Conservation (phyloP, 2,329 filamentous ascomycete species). For the Alternaria angustiovoidea region DNA sequence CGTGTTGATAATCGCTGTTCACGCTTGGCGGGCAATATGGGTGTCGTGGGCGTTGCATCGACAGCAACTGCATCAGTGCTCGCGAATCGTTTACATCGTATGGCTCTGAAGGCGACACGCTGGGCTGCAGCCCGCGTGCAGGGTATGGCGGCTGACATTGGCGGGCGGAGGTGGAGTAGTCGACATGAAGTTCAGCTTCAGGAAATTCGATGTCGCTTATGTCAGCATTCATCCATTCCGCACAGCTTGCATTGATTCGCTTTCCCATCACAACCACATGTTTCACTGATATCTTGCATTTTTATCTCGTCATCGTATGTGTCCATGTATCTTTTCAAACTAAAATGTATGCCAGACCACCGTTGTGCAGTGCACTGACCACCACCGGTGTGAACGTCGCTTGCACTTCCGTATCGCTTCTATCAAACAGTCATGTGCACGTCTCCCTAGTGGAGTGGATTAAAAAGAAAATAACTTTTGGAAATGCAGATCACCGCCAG, state of each 20-base stretch:
- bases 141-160: constrained; percentile 67
- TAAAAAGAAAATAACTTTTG: constrained; percentile 31
- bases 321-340: not conserved
- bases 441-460: constrained; percentile 6
- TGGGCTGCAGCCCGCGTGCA: constrained; percentile 64
- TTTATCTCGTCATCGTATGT: not conserved
- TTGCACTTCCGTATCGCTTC: not conserved
- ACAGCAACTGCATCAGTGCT: constrained; percentile 29
- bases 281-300: not conserved
- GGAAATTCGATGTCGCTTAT: constrained; percentile 38
- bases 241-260: not conserved
- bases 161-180: constrained; percentile 21
- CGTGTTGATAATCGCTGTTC: constrained; percentile 10
- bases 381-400: not conserved
- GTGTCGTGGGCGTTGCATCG: constrained; percentile 12
- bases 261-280: not conserved
- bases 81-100: constrained; percentile 29
- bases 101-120: constrained; percentile 25
- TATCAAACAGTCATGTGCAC: constrained; percentile 5
- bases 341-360: constrained; percentile 1
- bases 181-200: constrained; percentile 16
- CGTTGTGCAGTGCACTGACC: not conserved
- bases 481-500: constrained; percentile 28
- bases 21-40: constrained; percentile 11
- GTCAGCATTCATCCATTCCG: constrained; percentile 24